Percentiles rank a stretch among this genome's conserved stretches.
Evolutionary conservation across 805 yeast species (phyloP).

Genomic region (Clavispora carvajalis): DNA sequence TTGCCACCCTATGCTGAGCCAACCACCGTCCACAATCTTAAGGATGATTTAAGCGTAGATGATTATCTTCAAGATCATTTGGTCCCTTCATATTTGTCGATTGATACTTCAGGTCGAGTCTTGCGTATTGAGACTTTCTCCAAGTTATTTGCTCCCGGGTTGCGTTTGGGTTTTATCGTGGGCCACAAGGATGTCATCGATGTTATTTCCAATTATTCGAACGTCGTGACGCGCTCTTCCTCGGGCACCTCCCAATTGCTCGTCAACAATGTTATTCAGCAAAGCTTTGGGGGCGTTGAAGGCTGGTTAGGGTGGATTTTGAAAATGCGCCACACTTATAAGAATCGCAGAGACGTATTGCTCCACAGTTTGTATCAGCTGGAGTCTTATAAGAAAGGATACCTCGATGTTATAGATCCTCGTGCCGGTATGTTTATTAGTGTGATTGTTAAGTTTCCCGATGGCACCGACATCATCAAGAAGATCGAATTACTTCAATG

Average conservation of each 20-base stretch:
- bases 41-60: slow-evolving; percentile 5
- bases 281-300: slow-evolving; percentile 15
- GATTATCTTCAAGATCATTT: slow-evolving; percentile 12
- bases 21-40: slow-evolving; percentile 3
- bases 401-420: slow-evolving; percentile 18
- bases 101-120: slow-evolving; percentile 15
- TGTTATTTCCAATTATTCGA: slow-evolving; percentile 10
- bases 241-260: slow-evolving; percentile 16
- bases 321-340: slow-evolving; percentile 42
- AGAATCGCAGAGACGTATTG: slow-evolving; percentile 37
- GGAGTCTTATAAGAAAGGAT: slow-evolving; percentile 16
- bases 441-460: slow-evolving; percentile 11
- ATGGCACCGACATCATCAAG: slow-evolving; percentile 5
- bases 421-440: slow-evolving; percentile 22
- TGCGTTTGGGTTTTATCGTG: slow-evolving; percentile 16
- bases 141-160: slow-evolving; percentile 18
- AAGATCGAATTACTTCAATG: slow-evolving; percentile 9
- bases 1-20: slow-evolving; percentile 11
- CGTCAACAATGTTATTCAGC: slow-evolving; percentile 13
- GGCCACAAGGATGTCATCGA: slow-evolving; percentile 14
- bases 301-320: slow-evolving; percentile 48
- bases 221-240: slow-evolving; percentile 15
- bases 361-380: slow-evolving; percentile 14
- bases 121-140: slow-evolving; percentile 17
- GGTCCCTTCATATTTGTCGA: slow-evolving; percentile 12